Percentiles rank a stretch among this genome's conserved stretches.
Conservation (phyloP, 352 stramenopile genomes). For the Phytophthora foliorum region DNA sequence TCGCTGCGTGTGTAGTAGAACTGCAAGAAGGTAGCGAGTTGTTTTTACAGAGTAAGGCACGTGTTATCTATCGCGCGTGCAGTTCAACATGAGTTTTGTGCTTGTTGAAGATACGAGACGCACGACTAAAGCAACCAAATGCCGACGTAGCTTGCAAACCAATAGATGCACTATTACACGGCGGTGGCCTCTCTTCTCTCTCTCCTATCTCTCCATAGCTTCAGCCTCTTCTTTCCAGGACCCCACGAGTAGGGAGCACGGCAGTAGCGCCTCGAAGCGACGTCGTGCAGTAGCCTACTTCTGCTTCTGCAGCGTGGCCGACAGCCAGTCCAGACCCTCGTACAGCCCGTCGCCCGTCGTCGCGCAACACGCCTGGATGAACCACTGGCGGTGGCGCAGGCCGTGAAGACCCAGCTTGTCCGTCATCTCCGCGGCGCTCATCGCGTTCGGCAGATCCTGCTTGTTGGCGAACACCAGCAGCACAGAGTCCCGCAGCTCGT, state of each 20-base stretch:
- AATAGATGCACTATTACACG: slow-evolving; percentile 56
- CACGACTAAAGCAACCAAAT: background rate
- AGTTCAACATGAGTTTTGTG: slow-evolving; percentile 24
- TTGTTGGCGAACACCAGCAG: slow-evolving; percentile 99
- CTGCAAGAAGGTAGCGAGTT: slow-evolving; percentile 16
- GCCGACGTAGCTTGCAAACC: slow-evolving; percentile 32
- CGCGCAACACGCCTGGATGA: slow-evolving; percentile 99
- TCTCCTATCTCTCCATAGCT: slow-evolving; percentile 34
- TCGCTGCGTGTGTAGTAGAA: background rate
- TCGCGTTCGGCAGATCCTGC: slow-evolving; percentile 98
- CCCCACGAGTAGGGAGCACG: slow-evolving; percentile 27
- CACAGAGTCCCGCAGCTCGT: slow-evolving; percentile 98
- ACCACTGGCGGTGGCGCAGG: slow-evolving; percentile 98
- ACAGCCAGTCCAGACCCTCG: slow-evolving; percentile 99
- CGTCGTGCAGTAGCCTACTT: slow-evolving; percentile 58
- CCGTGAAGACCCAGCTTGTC: slow-evolving; percentile 98
- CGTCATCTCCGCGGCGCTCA: slow-evolving; percentile 98
- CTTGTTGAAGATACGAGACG: slow-evolving; percentile 8
- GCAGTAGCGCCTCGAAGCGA: slow-evolving; percentile 6
- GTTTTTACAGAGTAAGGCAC: slow-evolving; percentile 26
- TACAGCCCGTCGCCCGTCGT: slow-evolving; percentile 99
- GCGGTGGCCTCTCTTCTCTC: slow-evolving; percentile 31
- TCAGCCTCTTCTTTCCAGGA: slow-evolving; percentile 26
- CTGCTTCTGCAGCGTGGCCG: slow-evolving; percentile 84
- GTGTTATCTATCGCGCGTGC: slow-evolving; percentile 31